These are phyloP conservation scores for Cucurbita argyrosperma DNA, from an alignment of 306 rosid species.

Conservation along the genomic window DNA sequence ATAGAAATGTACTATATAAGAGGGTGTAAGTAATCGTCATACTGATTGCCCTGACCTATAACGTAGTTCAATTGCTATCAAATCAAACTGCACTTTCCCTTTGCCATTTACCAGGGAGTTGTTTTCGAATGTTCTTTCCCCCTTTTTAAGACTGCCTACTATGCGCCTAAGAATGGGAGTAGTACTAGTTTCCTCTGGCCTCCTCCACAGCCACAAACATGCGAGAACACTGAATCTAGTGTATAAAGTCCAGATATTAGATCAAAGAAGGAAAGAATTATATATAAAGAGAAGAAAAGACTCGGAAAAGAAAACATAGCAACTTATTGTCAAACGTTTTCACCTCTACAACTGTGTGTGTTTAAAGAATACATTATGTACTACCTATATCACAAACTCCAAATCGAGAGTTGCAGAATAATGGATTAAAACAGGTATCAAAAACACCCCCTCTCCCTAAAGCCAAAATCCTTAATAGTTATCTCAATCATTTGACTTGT, in stretches of 20 bases:
- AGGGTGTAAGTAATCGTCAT: not conserved
- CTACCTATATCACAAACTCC: conserved; percentile 48
- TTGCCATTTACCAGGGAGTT: not conserved
- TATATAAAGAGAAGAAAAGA: not conserved
- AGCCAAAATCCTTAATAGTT: not conserved
- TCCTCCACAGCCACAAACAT: not conserved
- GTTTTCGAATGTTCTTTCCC: not conserved
- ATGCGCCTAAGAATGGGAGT: not conserved
- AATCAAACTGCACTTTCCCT: not conserved
- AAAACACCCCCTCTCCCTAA: conserved; percentile 1
- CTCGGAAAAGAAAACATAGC: conserved; percentile 9
- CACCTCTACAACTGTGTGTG: conserved; percentile 35
- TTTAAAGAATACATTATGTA: conserved; percentile 70
- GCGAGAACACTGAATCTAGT: not conserved
- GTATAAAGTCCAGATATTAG: not conserved
- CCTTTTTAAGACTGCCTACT: not conserved
- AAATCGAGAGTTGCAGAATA: conserved; percentile 13
- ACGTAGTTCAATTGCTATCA: not conserved
- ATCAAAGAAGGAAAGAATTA: not conserved
- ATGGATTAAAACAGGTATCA: not conserved
- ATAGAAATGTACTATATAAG: not conserved
- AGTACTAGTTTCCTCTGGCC: not conserved
- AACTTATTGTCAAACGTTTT: conserved; percentile 30
- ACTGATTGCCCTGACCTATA: not conserved
- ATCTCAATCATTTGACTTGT: conserved; percentile 5